Conservation (phyloP, 2,329 filamentous ascomycete species). For the Curvularia eragrostidis region DNA sequence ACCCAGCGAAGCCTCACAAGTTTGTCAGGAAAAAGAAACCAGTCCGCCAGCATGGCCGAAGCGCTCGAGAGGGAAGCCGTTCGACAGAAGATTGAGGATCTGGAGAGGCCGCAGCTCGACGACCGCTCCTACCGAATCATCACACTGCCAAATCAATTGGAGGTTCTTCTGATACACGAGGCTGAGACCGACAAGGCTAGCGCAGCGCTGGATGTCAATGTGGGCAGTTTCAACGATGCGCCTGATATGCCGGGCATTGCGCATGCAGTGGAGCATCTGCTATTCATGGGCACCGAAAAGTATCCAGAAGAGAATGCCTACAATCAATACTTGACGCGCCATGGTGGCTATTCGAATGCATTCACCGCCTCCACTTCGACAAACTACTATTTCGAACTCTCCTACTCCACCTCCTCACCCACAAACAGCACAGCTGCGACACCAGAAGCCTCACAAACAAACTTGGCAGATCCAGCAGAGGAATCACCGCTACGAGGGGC, state of each 20-base stretch:
- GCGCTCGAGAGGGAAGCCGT: constrained; percentile 34
- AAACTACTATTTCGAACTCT: constrained; percentile 97
- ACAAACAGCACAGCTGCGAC: constrained; percentile 58
- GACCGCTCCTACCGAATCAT: constrained; percentile 89
- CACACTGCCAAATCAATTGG: constrained; percentile 81
- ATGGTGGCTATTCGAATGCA: constrained; percentile 92
- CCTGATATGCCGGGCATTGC: constrained; percentile 93
- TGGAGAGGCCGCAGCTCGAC: constrained; percentile 86
- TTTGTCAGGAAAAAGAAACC: constrained; percentile 15
- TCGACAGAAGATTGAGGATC: constrained; percentile 59
- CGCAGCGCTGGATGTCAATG: constrained; percentile 92
- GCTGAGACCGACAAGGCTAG: constrained; percentile 95
- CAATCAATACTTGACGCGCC: constrained; percentile 86
- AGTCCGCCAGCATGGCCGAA: constrained; percentile 37
- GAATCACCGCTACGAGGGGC: constrained; percentile 76
- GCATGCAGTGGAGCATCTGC: constrained; percentile 91
- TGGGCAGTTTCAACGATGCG: constrained; percentile 92
- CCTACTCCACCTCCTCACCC: constrained; percentile 70
- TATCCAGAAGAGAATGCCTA: constrained; percentile 83
- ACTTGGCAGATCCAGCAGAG: constrained; percentile 46
- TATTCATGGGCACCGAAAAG: constrained; percentile 99
- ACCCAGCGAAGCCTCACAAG: constrained; percentile 19
- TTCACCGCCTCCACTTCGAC: constrained; percentile 93
- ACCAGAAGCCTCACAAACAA: constrained; percentile 44
- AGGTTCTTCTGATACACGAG: constrained; percentile 92